phyloP scores from a whole-genome alignment of 2,329 filamentous ascomycete species.

The Bisporella sp. region DNA sequence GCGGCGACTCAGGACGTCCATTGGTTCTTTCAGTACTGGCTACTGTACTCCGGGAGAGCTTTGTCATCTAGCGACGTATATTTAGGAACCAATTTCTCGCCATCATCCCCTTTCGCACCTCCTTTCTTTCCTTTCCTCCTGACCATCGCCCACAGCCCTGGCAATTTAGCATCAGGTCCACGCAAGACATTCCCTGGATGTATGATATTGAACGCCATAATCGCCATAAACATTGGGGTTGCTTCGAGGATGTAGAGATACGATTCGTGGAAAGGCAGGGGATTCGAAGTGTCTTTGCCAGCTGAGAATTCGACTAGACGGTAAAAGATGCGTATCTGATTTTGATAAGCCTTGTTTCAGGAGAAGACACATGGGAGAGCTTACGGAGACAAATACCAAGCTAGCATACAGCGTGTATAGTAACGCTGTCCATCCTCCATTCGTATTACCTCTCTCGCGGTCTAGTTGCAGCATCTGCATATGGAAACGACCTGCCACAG shows the following conservation, averaged over 20 bases:
- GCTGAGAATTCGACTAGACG: conserved; percentile 48
- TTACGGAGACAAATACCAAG: conserved; percentile 12
- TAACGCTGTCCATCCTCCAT: conserved; percentile 7
- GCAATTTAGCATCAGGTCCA: conserved; percentile 6
- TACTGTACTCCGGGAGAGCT: too few relatives aligned
- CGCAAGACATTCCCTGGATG: conserved; percentile 12
- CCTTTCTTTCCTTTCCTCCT: neutral
- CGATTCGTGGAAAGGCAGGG: conserved; percentile 39
- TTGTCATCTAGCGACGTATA: neutral
- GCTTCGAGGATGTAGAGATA: conserved; percentile 47
- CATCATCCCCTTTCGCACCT: neutral
- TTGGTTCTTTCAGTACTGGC: too few relatives aligned
- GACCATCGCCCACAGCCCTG: neutral
- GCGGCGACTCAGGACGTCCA: too few relatives aligned
- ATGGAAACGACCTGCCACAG: conserved; percentile 12
- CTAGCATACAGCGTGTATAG: conserved; percentile 12
- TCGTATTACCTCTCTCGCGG: neutral
- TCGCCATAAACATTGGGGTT: conserved; percentile 39
- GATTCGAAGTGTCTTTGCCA: conserved; percentile 33
- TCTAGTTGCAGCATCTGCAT: conserved; percentile 4
- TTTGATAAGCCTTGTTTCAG: neutral
- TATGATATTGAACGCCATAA: conserved; percentile 8
- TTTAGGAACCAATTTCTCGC: neutral
- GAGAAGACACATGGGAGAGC: neutral
- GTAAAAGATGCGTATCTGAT: conserved; percentile 49